Evolutionary conservation across 2,329 filamentous ascomycete species (phyloP).

Genomic region (Epichloe glyceriae): DNA sequence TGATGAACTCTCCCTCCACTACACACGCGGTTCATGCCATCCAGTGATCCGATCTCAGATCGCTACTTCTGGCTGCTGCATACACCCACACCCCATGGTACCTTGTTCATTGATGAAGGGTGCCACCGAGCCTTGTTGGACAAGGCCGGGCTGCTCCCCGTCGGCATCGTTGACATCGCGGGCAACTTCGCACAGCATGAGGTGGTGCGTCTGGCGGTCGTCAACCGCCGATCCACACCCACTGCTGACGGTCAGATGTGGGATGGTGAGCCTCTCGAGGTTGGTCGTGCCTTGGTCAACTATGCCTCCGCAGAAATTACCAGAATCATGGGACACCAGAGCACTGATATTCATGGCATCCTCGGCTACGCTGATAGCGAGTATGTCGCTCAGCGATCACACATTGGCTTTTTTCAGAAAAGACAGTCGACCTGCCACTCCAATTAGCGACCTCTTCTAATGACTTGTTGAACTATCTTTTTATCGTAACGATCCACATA

Average conservation of each 20-base stretch:
- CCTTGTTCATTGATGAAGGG: constrained; percentile 83
- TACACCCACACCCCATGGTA: constrained; percentile 80
- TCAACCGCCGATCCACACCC: constrained; percentile 41
- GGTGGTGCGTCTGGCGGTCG: constrained; percentile 74
- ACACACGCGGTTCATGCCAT: constrained; percentile 87
- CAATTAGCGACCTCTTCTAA: constrained; percentile 17
- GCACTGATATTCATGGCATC: constrained; percentile 63
- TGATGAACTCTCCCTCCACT: constrained; percentile 34
- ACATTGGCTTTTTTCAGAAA: constrained; percentile 65
- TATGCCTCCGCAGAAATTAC: constrained; percentile 78
- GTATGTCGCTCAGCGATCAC: constrained; percentile 81
- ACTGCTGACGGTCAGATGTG: constrained; percentile 31
- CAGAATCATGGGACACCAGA: constrained; percentile 73
- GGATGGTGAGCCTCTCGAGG: constrained; percentile 49
- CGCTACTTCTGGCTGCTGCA: constrained; percentile 96
- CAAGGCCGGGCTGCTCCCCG: constrained; percentile 80
- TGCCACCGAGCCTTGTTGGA: constrained; percentile 67
- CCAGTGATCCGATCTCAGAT: constrained; percentile 72
- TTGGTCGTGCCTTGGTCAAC: constrained; percentile 83
- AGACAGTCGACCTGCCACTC: constrained; percentile 41
- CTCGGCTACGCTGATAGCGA: constrained; percentile 91
- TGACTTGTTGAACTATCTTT: neutral
- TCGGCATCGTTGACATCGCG: constrained; percentile 81
- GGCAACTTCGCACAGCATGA: constrained; percentile 87
- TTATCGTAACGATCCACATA: neutral